These are phyloP conservation scores for Rhizopogon roseolus DNA, from an alignment of 768 basidiomycete genomes.

Conservation along the genomic window DNA sequence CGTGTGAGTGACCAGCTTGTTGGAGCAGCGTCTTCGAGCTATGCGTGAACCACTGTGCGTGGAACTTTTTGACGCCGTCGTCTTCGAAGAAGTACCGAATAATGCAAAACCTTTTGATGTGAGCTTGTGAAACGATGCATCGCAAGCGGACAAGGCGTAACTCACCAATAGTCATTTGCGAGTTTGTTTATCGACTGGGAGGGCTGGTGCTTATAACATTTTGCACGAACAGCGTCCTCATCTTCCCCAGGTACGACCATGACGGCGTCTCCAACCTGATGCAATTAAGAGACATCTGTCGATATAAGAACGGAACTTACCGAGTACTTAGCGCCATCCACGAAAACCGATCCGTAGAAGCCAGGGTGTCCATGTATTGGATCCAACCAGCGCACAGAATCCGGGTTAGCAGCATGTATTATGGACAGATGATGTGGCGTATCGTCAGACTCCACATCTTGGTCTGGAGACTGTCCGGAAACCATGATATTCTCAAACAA, in stretches of 20 bases:
- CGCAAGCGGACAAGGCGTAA: not conserved
- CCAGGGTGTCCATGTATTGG: conserved; percentile 16
- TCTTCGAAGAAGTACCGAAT: conserved; percentile 60
- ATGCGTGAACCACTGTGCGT: conserved; percentile 70
- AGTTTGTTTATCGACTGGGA: conserved; percentile 50
- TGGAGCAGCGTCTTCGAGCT: conserved; percentile 60
- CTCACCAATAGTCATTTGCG: conserved; percentile 59
- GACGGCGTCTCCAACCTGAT: conserved; percentile 59
- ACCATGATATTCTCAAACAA: conserved; percentile 44
- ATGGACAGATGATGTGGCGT: conserved; percentile 9
- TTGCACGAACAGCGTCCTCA: conserved; percentile 33
- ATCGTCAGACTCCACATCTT: conserved; percentile 20
- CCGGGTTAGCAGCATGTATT: conserved; percentile 26
- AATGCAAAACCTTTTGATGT: conserved; percentile 57
- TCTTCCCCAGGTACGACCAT: conserved; percentile 59
- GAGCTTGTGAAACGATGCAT: not conserved
- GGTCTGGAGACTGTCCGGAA: conserved; percentile 24
- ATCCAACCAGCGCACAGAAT: conserved; percentile 29
- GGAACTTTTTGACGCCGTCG: conserved; percentile 45
- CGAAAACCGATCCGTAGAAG: conserved; percentile 40
- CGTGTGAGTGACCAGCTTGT: conserved; percentile 59
- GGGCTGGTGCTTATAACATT: conserved; percentile 32
- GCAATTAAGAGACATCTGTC: conserved; percentile 7
- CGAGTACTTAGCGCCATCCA: conserved; percentile 56
- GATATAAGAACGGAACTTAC: conserved; percentile 30